Conservation (phyloP, 345 rosid genomes). For the Brassica carinata region DNA sequence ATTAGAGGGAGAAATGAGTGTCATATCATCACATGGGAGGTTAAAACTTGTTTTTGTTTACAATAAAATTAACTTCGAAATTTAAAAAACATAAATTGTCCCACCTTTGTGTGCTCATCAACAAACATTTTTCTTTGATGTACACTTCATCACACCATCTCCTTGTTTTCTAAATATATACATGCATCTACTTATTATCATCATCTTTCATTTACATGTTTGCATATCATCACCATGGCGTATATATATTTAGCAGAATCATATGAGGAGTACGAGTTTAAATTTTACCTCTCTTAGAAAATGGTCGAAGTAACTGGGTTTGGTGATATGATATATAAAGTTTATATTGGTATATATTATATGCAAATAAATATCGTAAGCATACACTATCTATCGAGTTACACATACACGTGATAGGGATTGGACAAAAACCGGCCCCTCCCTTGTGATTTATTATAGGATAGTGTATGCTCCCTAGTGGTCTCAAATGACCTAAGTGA, state of each 20-base stretch:
- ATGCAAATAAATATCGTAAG: slow-evolving; percentile 3
- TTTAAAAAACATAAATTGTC: slow-evolving; percentile 33
- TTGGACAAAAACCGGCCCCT: slow-evolving; percentile 18
- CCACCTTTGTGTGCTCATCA: slow-evolving; percentile 39
- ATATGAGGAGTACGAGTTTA: background rate
- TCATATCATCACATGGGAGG: slow-evolving; percentile 45
- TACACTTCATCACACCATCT: slow-evolving; percentile 39
- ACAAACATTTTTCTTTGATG: slow-evolving; percentile 37
- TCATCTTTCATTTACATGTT: background rate
- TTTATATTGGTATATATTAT: background rate
- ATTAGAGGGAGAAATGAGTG: slow-evolving; percentile 33
- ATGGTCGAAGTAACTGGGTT: background rate
- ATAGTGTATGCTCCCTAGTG: background rate
- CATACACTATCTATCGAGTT: slow-evolving; percentile 18
- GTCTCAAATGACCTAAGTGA: slow-evolving; percentile 30
- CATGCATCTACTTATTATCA: slow-evolving; percentile 27
- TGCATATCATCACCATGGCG: slow-evolving; percentile 6
- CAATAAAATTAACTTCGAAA: slow-evolving; percentile 19
- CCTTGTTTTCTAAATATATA: slow-evolving; percentile 31
- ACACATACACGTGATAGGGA: slow-evolving; percentile 26
- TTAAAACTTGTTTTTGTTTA: slow-evolving; percentile 24
- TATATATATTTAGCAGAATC: background rate
- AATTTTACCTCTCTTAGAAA: background rate
- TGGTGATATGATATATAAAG: background rate
- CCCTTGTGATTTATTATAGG: slow-evolving; percentile 30